These are phyloP conservation scores for Alternaria hordeiaustralica DNA, from an alignment of 2,329 filamentous ascomycete genomes.

Conservation along the genomic window DNA sequence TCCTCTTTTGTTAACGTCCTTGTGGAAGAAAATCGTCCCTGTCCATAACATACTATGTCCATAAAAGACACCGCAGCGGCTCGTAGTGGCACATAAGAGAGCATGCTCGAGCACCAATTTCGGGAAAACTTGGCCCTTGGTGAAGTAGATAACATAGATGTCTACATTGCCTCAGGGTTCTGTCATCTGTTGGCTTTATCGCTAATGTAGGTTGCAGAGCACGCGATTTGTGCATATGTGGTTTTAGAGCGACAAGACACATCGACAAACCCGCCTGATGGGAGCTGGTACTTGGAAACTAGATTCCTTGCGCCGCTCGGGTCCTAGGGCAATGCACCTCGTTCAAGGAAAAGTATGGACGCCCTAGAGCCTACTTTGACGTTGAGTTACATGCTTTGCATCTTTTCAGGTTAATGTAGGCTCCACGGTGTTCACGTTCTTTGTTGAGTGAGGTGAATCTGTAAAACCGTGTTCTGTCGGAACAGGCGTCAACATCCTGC, in stretches of 20 bases:
- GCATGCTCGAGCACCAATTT: background rate
- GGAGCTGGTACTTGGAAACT: background rate
- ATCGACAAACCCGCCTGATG: background rate
- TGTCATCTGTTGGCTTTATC: background rate
- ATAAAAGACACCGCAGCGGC: background rate
- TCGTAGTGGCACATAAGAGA: background rate
- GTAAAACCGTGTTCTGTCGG: no score
- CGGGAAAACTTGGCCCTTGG: no score
- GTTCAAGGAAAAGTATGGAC: no score
- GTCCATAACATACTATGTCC: background rate
- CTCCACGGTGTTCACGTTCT: no score
- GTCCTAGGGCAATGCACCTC: no score
- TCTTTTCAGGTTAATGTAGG: no score
- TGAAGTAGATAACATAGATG: background rate
- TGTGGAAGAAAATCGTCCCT: rapidly evolving
- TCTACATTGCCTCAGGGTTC: background rate
- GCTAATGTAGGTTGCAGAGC: background rate
- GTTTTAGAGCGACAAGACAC: background rate
- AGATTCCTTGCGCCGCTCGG: background rate
- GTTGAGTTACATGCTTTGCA: no score
- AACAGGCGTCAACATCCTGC: no score
- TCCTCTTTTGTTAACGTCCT: background rate
- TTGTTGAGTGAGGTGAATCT: no score
- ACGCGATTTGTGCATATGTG: background rate
- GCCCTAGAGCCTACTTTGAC: no score